phyloP scores from a whole-genome alignment of 345 rosid species.

The Bruguiera sexangula region DNA sequence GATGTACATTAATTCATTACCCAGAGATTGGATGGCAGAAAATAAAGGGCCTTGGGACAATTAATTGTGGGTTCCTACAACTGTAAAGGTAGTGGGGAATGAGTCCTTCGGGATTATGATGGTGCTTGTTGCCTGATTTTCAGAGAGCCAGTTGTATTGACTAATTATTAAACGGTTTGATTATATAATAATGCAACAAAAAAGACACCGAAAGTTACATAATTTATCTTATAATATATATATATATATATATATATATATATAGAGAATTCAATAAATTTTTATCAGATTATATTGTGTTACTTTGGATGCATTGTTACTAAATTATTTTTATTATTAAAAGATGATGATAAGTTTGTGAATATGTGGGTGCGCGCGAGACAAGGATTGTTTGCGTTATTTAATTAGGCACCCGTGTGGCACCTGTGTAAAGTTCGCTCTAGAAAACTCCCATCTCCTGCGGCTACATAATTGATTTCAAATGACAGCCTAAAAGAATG shows the following conservation, averaged over 20 bases:
- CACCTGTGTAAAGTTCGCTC: neutral
- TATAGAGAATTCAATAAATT: too few species aligned
- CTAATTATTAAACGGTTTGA: neutral
- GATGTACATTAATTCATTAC: neutral
- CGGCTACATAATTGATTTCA: neutral
- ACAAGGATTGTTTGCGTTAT: too few species aligned
- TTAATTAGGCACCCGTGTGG: neutral
- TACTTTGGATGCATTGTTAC: too few species aligned
- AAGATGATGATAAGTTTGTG: too few species aligned
- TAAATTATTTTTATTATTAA: too few species aligned
- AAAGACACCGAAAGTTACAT: too few species aligned
- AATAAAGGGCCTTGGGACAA: neutral
- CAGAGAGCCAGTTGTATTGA: slow-evolving; percentile 28
- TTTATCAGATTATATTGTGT: too few species aligned
- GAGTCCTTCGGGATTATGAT: slow-evolving; percentile 26
- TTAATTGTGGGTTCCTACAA: slow-evolving; percentile 16
- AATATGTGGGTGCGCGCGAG: too few species aligned
- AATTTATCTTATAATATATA: too few species aligned
- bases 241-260: too few species aligned
- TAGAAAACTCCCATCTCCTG: neutral
- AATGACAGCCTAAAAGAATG: neutral
- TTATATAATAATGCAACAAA: neutral
- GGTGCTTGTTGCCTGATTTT: slow-evolving; percentile 8
- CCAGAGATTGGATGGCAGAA: neutral
- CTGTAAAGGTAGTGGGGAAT: slow-evolving; percentile 16